Percentiles rank a stretch among this genome's conserved stretches.
phyloP scores from a whole-genome alignment of 371 early-diverging fungal species.

The Caulochytrium protostelioides region DNA sequence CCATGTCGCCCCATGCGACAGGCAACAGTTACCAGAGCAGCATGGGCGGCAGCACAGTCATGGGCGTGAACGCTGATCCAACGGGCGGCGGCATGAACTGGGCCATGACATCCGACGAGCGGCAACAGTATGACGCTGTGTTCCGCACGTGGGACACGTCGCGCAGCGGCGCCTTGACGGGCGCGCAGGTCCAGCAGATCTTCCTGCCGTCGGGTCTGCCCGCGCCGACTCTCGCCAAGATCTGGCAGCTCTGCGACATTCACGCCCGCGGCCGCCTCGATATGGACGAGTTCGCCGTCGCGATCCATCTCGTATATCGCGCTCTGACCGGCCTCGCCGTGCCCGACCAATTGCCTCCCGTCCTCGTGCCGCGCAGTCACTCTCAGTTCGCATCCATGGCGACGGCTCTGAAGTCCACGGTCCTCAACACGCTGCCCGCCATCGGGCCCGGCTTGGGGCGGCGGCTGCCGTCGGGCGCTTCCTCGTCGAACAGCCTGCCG shows the following conservation, averaged over 20 bases:
- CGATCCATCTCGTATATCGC: slow-evolving; percentile 74
- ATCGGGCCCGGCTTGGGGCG: too few relatives aligned
- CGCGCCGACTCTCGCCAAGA: slow-evolving; percentile 49
- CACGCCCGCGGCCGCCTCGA: slow-evolving; percentile 68
- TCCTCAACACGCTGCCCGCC: too few relatives aligned
- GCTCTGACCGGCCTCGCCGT: slow-evolving; percentile 55
- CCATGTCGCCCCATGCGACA: too few relatives aligned
- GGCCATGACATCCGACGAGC: slow-evolving; percentile 60
- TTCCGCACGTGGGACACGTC: slow-evolving; percentile 80
- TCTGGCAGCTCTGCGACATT: slow-evolving; percentile 55
- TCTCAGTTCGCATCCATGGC: too few relatives aligned
- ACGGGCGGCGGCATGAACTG: too few relatives aligned
- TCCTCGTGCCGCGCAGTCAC: slow-evolving; percentile 62
- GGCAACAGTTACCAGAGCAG: too few relatives aligned
- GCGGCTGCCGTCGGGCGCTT: too few relatives aligned
- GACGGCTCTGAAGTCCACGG: too few relatives aligned
- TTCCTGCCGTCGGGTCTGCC: slow-evolving; percentile 68
- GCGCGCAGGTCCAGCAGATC: slow-evolving; percentile 56
- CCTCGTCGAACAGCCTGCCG: too few relatives aligned
- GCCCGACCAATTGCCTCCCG: slow-evolving; percentile 52
- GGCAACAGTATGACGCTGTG: slow-evolving; percentile 51
- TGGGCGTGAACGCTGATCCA: too few relatives aligned
- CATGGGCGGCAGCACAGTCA: too few relatives aligned
- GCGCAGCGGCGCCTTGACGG: too few relatives aligned
- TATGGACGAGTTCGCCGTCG: slow-evolving; percentile 75